Evolutionary conservation across 257 asterid species (phyloP), one percentile per base, ranked within the genome.

Genomic region (Ilex asprella): DNA sequence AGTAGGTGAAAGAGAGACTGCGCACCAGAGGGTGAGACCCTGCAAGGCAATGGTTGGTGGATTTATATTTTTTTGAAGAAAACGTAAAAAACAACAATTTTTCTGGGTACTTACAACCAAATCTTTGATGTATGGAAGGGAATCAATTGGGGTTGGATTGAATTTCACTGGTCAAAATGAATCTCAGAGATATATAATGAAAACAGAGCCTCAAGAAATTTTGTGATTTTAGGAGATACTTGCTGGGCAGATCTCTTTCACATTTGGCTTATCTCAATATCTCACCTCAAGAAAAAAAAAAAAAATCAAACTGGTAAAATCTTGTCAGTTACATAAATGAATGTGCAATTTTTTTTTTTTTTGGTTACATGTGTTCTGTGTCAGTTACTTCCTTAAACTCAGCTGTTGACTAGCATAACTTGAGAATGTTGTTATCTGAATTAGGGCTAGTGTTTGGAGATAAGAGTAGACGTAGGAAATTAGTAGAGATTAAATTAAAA

Each of bases 81-180:
- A 35, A 5, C 1, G 27, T 21, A 21, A 39, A 15, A 32, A 31
- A 30, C 41, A 55, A 15, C 46, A 32, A 63, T 39, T 6, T 62
- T 7, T 13, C 16, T 39, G 63, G 14, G 10, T 13, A 16, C 5
- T 55, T 49, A 63, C 31, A 29, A 55, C 12, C 21, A 21, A 21
- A 21, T 21, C 27, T 21, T 21, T 21, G 63, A 72, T 76, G 91
- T 60, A 84, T 89, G 97, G 95, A 86, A 78, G 87, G 74, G 75
- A 86, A 71, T 58, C 88, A 73, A 58, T 35, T 63, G 67, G 57
- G 27, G 67, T 21, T 61, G 84, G 96, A 89, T 89, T 84, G 94
- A 69, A 69, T 81, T 82, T 86, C 82, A 75, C 54, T 86, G 97
- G 97, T 78, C 79, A 76, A 59, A 79, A 83, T 49, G 73, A 21